Evolutionary conservation across 1,284 basidiomycete species (phyloP), one percentile per base, ranked within the genome.

Genomic region (Sanghuangporus baumii): DNA sequence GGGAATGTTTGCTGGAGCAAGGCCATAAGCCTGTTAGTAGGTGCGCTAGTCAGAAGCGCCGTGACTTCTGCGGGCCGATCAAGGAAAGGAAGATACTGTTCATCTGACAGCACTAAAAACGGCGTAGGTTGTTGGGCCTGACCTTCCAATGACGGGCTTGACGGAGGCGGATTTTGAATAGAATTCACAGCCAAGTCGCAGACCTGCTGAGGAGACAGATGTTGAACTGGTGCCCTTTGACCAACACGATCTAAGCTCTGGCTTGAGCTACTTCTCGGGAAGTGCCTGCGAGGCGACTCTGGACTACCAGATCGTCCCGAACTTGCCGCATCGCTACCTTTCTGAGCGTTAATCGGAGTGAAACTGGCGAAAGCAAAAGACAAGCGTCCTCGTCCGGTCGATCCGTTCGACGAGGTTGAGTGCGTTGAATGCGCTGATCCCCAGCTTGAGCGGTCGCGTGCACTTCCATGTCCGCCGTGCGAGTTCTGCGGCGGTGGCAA

Each of bases 1-100:
- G 70, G 71, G 64, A 74, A 74, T 20, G 72, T 71, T 43, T 73
- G 73, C 31, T 69, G 68, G 3, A 75, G 67, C 37, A 75, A 66
- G 8, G 71, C 67, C 67, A 74, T 70, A 3, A 75, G 68, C 46
- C 69, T 69, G 23, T 67, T 65, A 9, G 74, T 73, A 16, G 71
- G 72, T 6, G 65, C 66, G 9, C 69, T 67, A 18, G 69, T 66
- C 38, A 75, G 59, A 38, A 75, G 68, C 31, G 69, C 68, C 36
- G 68, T 59, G 20, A 75, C 72, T 62, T 75, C 74, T 11, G 61
- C 47, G 8, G 73, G 69, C 3, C 74, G 67, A 50, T 75, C 71
- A 46, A 74, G 64, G 65, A 74, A 75, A 2, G 74, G 74, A 4
- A 75, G 66, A 59, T 71, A 72, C 59, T 72, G 69, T 43, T 67